Evolutionary conservation across 495 filamentous ascomycete species (phyloP).

Genomic region (Penicillium antarcticum): DNA sequence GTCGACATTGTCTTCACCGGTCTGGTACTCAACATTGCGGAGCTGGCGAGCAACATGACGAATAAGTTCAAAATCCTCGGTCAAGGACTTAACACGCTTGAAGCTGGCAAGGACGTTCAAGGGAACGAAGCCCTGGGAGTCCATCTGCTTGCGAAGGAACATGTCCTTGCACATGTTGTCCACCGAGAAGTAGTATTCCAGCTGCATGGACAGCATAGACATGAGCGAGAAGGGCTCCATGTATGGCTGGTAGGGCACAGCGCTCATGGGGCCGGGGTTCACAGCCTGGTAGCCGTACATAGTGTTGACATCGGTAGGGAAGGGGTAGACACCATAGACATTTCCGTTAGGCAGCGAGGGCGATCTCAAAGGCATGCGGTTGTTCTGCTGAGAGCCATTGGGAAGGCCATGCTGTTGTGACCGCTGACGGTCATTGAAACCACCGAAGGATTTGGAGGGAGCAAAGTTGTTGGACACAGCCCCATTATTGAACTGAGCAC

Average conservation of each 20-base stretch:
- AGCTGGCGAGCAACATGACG: slow-evolving; percentile 71
- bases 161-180: slow-evolving; percentile 95
- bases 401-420: slow-evolving; percentile 31
- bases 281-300: slow-evolving; percentile 51
- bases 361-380: slow-evolving; percentile 44
- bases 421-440: slow-evolving; percentile 41
- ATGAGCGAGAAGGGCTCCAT: slow-evolving; percentile 55
- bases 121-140: slow-evolving; percentile 87
- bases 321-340: slow-evolving; percentile 38
- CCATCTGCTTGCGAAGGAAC: slow-evolving; percentile 88
- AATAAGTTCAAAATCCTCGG: slow-evolving; percentile 68
- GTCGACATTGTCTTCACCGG: slow-evolving; percentile 70
- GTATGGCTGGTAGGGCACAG: slow-evolving; percentile 60
- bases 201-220: slow-evolving; percentile 61
- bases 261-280: slow-evolving; percentile 57
- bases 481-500: slow-evolving; percentile 47
- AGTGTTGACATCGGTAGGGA: slow-evolving; percentile 37
- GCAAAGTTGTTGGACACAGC: slow-evolving; percentile 42
- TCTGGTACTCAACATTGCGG: slow-evolving; percentile 63
- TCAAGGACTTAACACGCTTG: slow-evolving; percentile 75
- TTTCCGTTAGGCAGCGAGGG: slow-evolving; percentile 44
- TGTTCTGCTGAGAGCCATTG: slow-evolving; percentile 36
- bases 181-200: slow-evolving; percentile 91
- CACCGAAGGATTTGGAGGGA: slow-evolving; percentile 35
- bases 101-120: slow-evolving; percentile 75